These are phyloP conservation scores for Phytophthora pinifolia DNA, from an alignment of 352 stramenopile genomes.

Conservation along the genomic window DNA sequence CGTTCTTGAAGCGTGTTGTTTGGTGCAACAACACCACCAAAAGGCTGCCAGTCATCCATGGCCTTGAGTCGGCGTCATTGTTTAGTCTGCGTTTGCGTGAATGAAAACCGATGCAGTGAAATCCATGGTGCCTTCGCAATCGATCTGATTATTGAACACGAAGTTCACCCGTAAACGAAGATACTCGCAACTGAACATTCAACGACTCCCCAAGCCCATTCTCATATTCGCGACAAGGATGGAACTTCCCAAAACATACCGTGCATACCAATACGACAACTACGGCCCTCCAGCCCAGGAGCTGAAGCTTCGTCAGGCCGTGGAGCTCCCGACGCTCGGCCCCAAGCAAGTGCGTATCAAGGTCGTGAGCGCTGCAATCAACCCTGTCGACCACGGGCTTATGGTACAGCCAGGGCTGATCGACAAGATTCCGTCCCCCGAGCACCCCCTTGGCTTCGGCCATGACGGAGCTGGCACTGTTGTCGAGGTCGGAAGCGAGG, in stretches of 20 bases:
- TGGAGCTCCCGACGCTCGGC: slow-evolving; percentile 10
- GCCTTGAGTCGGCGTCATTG: too few relatives aligned
- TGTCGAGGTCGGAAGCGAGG: slow-evolving; percentile 19
- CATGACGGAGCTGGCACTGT: slow-evolving; percentile 27
- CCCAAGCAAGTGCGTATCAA: slow-evolving; percentile 29
- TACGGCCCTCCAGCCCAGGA: slow-evolving; percentile 18
- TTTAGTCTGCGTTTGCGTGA: too few relatives aligned
- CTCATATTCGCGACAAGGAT: slow-evolving; percentile 1
- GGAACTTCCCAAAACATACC: slow-evolving; percentile 21
- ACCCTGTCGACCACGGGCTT: slow-evolving; percentile 33
- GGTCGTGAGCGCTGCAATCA: slow-evolving; percentile 21
- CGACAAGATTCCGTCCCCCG: slow-evolving; percentile 5
- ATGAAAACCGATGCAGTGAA: too few relatives aligned
- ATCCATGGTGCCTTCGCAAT: too few relatives aligned
- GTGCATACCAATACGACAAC: slow-evolving; percentile 25
- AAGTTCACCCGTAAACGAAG: too few relatives aligned
- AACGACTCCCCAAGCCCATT: too few relatives aligned
- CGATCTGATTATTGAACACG: too few relatives aligned
- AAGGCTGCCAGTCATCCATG: too few relatives aligned
- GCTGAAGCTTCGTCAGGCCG: slow-evolving; percentile 18
- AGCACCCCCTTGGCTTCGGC: slow-evolving; percentile 22
- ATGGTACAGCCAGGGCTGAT: slow-evolving; percentile 10
- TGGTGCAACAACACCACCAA: too few relatives aligned
- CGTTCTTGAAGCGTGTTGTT: too few relatives aligned
- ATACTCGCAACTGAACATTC: too few relatives aligned